A percentile compares a stretch with the other conserved stretches of the same genome.
phyloP scores from a whole-genome alignment of 1,139 yeast genomes.

The Barnettozyma hawaiiensis region DNA sequence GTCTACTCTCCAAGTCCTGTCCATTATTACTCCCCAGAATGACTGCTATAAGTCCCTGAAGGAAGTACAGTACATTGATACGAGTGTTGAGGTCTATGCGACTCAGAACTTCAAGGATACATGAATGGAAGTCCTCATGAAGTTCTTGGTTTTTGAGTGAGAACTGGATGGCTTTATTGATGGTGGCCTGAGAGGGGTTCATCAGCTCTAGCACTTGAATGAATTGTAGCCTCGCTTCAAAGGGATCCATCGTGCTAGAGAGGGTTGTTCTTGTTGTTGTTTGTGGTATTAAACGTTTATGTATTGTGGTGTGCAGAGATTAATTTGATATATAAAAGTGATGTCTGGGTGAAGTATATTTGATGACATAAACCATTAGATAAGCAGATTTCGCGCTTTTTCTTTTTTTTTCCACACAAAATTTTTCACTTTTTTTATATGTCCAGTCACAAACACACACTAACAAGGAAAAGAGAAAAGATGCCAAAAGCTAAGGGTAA shows the following conservation, averaged over 20 bases:
- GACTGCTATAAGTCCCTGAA: constrained; percentile 51
- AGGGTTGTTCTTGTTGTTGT: too few species aligned
- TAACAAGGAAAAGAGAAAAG: constrained; percentile 25
- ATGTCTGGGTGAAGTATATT: not conserved
- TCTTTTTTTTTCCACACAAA: not conserved
- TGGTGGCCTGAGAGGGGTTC: constrained; percentile 56
- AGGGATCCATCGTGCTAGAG: constrained; percentile 59
- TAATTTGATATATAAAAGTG: too few species aligned
- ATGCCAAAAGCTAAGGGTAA: constrained; percentile 56
- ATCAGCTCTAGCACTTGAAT: constrained; percentile 53
- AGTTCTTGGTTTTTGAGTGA: constrained; percentile 54
- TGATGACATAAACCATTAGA: not conserved
- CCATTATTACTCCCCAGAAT: constrained; percentile 3
- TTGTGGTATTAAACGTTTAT: too few species aligned
- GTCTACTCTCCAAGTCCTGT: constrained; percentile 3
- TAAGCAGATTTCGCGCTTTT: not conserved
- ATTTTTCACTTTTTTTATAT: constrained; percentile 4
- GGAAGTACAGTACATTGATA: constrained; percentile 61
- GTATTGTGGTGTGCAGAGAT: too few species aligned
- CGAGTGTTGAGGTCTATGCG: constrained; percentile 52
- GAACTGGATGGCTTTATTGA: constrained; percentile 53
- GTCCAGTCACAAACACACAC: not conserved
- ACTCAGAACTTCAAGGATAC: constrained; percentile 62
- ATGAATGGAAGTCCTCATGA: constrained; percentile 68
- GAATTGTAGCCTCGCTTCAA: constrained; percentile 70